Evolutionary conservation across 345 rosid species (phyloP).

Genomic region (Euphorbia pulcherrima): DNA sequence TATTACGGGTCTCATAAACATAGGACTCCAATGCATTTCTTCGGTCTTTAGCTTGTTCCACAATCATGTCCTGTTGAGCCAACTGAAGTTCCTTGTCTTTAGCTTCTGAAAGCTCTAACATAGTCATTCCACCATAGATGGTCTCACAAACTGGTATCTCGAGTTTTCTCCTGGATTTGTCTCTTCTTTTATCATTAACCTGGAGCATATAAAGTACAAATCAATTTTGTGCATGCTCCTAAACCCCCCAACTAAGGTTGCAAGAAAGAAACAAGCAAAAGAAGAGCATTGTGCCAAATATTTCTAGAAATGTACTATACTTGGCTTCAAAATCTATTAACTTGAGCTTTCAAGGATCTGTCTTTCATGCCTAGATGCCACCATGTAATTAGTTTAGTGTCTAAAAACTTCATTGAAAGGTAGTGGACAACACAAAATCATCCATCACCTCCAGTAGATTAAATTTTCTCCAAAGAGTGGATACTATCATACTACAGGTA

Average conservation of each 20-base stretch:
- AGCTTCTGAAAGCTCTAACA: constrained; percentile 50
- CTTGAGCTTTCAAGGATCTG: background rate
- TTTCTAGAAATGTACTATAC: background rate
- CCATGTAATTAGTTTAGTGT: background rate
- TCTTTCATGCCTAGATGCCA: background rate
- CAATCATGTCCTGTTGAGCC: constrained; percentile 56
- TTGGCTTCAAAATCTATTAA: background rate
- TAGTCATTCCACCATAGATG: constrained; percentile 48
- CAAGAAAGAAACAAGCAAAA: background rate
- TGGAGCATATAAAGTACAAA: constrained; percentile 18
- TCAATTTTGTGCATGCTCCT: background rate
- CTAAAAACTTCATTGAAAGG: background rate
- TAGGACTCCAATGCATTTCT: constrained; percentile 74
- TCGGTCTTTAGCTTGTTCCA: constrained; percentile 65
- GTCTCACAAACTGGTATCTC: constrained; percentile 52
- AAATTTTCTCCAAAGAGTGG: background rate
- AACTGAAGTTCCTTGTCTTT: constrained; percentile 51
- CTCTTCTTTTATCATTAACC: constrained; percentile 31
- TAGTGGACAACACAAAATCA: background rate
- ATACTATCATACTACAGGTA: background rate
- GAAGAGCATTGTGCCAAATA: background rate
- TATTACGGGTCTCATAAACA: constrained; percentile 81
- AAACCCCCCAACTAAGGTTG: background rate
- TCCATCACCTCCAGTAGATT: background rate
- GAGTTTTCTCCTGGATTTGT: constrained; percentile 41